Evolutionary conservation across 768 basidiomycete species (phyloP), one percentile per base, ranked within the genome.

Genomic region (Tulasnella sp.): DNA sequence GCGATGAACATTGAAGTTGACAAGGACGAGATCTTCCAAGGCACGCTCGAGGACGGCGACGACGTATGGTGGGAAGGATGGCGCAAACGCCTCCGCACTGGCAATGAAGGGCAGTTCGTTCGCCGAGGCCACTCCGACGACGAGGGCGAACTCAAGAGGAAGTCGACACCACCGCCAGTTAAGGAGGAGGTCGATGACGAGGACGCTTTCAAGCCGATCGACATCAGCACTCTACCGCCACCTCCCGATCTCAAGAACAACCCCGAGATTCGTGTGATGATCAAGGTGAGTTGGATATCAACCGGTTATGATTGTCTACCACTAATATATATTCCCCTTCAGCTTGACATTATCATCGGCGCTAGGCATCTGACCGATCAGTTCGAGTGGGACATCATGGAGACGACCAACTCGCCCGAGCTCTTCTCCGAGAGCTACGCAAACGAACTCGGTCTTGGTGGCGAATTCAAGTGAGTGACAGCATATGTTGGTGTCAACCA

Each of bases 351-450:
- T 84, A 94, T 95, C 76, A 92, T 96, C 77, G 97, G 95, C 32
- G 90, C 92, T 9, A 90, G 96, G 86, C 96, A 96, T 84, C 88
- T 99, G 32, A 93, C 95, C 77, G 98, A 99, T 84, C 93, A 96
- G 82, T 97, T 99, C 82, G 98, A 99, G 83, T 99, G 98, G 98
- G 97, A 99, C 83, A 84, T 98, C 48, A 92, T 92, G 81, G 95
- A 93, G 77, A 85, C 86, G 29, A 87, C 88, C 70, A 92, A 93
- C 3, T 92, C 92, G 0, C 96, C 97, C 0, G 98, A 99, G 84
- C 91, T 92, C 35, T 99, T 99, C 84, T 95, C 98, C 9, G 92
- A 93, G 80, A 88, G 91, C 0, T 97, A 98, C 83, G 86, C 90
- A 1, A 89, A 89, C 29, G 98, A 99, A 80, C 85, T 99, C 32